Base-by-base conservation (phyloP, 768 basidiomycete genomes). In the Suillus decipiens region DNA sequence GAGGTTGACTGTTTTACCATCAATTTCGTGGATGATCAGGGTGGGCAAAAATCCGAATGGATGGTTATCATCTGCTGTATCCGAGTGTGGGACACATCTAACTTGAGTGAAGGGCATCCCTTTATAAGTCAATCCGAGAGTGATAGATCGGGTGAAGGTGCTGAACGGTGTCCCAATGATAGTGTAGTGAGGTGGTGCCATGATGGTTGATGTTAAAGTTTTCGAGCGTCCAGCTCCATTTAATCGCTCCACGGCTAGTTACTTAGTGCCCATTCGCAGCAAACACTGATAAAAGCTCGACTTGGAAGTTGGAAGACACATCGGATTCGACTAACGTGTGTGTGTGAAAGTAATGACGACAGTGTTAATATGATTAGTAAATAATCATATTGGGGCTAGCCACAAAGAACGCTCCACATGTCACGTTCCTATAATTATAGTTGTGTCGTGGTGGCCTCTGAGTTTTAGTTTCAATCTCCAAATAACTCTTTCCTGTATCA, bases 121-220 rank as follows among this genome's bases (percentile, higher is more conserved):
- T 56, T 76, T 75, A 67, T 75, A 64, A 22, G 59, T 66, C 48
- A 75, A 65, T 1, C 50, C 75, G 34, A 75, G 73, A 0, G 74
- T 76, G 55, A 75, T 67, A 37, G 75, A 42, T 19, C 74, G 74
- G 9, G 74, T 75, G 48, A 73, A 75, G 1, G 75, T 75, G 57
- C 75, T 76, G 47, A 68, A 75, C 15, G 74, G 75, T 0, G 74
- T 75, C 22, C 74, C 74, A 34, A 75, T 66, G 66, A 75, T 50
- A 14, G 74, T 75, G 51, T 69, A 72, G 19, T 54, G 63, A 60
- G 66, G 22, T 19, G 64, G 61, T 10, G 59, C 17, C 73, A 75
- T 73, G 51, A 28, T 28, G 50, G 66, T 37, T 15, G 39, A 39
- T 41, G 51, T 50, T 53, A 19, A 28, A 28, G 63, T 10, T 51